Evolutionary conservation across 768 basidiomycete genomes (phyloP), one percentile per base, ranked within the genome.

Genomic region (Gloeostereum incarnatum): DNA sequence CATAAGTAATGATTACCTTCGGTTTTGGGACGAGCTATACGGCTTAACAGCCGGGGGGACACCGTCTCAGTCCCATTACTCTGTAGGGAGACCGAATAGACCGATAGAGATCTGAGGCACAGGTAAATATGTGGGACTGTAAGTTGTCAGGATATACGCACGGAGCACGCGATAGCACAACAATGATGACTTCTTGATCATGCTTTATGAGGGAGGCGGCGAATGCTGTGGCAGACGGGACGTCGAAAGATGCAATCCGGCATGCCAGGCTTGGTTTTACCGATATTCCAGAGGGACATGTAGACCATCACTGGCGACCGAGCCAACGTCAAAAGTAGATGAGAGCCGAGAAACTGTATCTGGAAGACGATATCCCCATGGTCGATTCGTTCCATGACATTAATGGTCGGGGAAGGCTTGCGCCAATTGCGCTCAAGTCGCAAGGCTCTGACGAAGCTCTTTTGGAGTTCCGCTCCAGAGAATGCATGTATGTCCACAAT

Each of bases 341-440:
- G 52, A 10, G 63, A 59, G n/a, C 68, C 70, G 14, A 75, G 58
- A 35, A 71, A 56, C 40, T 65, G 65, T 55, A 75, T 65, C 33
- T 64, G 59, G 20, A 61, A 58, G 30, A 71, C 62, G 14, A 66
- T 60, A 22, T 58, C 61, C 13, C 57, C 56, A 31, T 60, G 51
- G 5, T 54, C 50, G 36, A 77, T 58, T 26, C 59, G 56, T 22
- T 51, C 58, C 20, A 66, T 50, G 38, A 55, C 46, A 31, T 54
- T 57, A 36, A 73, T 58, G 18, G 45, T 51, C 3, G 66, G 53
- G 21, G 45, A 50, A 11, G 56, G 51, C 27, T 57, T 53, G 29
- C 55, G 51, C 76, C 76, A 79, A 41, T 70, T 74, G 31, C 49
- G 55, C 32, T 78, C 70, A 14, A 79, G 56, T 22, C 58, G 66